A percentile compares a stretch with the other conserved stretches of the same genome.
Conservation (phyloP, 495 filamentous ascomycete species). For the Aspergillus asperescens region DNA sequence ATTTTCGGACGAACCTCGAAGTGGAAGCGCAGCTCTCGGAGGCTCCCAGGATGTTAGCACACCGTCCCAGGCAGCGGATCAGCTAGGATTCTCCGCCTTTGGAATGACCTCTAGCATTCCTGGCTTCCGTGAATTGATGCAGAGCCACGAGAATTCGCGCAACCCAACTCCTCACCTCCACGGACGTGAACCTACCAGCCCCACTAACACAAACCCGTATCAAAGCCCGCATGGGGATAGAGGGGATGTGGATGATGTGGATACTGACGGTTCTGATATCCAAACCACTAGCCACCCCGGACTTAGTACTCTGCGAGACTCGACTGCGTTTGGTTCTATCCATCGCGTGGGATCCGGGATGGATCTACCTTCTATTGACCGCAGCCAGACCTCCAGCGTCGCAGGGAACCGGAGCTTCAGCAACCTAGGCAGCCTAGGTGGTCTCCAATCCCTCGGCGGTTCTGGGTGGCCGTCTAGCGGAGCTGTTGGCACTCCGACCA, state of each 20-base stretch:
- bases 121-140: conserved; percentile 58
- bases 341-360: conserved; percentile 50
- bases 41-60: conserved; percentile 71
- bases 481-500: conserved; percentile 65
- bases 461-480: conserved; percentile 60
- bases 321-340: conserved; percentile 45
- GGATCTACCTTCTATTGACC: conserved; percentile 61
- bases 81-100: conserved; percentile 57
- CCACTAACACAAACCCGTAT: conserved; percentile 96
- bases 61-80: conserved; percentile 47
- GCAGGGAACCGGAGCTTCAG: conserved; percentile 66
- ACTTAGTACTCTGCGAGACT: conserved; percentile 48
- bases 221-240: conserved; percentile 85
- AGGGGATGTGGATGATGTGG: conserved; percentile 61
- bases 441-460: conserved; percentile 53
- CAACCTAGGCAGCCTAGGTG: conserved; percentile 57
- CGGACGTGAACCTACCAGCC: conserved; percentile 69
- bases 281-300: conserved; percentile 53
- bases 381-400: conserved; percentile 83
- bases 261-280: conserved; percentile 54
- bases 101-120: conserved; percentile 75
- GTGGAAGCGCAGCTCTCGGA: conserved; percentile 74
- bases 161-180: conserved; percentile 54
- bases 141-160: conserved; percentile 52
- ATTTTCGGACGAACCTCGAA: conserved; percentile 60